phyloP scores from a whole-genome alignment of 2,329 filamentous ascomycete species.

The Colletotrichum sp. region DNA sequence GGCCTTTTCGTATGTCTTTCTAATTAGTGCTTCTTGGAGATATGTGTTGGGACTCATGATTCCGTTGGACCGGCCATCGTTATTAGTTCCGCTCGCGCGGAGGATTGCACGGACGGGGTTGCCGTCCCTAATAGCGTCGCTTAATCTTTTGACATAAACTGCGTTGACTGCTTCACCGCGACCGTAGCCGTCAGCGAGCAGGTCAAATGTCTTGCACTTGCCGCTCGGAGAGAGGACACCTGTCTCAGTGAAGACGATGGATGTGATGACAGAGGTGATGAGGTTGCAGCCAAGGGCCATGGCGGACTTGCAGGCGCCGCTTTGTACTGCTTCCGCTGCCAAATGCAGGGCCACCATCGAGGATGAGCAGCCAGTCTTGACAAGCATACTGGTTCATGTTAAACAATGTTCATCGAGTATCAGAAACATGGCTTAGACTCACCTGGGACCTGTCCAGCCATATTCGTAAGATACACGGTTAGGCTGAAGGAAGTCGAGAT shows the following conservation, averaged over 20 bases:
- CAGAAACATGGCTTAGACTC: not conserved
- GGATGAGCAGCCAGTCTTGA: conserved; percentile 41
- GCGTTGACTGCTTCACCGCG: conserved; percentile 40
- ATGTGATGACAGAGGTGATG: conserved; percentile 24
- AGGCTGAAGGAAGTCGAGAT: conserved; percentile 28
- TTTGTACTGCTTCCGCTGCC: conserved; percentile 32
- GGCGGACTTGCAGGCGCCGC: conserved; percentile 30
- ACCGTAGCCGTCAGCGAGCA: conserved; percentile 49
- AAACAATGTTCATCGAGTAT: not conserved
- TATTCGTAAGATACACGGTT: conserved; percentile 38
- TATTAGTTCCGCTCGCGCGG: conserved; percentile 32
- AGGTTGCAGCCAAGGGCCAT: conserved; percentile 38
- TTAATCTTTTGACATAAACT: conserved; percentile 44
- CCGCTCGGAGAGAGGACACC: conserved; percentile 31
- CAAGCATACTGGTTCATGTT: conserved; percentile 28
- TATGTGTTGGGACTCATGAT: conserved; percentile 41
- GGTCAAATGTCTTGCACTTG: conserved; percentile 38
- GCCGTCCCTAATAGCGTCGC: conserved; percentile 42
- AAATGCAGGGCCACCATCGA: conserved; percentile 34
- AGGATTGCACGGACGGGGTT: conserved; percentile 40
- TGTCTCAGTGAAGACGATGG: conserved; percentile 24
- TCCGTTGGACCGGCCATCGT: conserved; percentile 40
- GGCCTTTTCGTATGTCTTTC: conserved; percentile 29
- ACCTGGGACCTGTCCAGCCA: conserved; percentile 36
- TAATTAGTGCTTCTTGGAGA: conserved; percentile 32